These are phyloP conservation scores for Saccharomyces kudriavzevii DNA, from an alignment of 805 yeast species.

Conservation along the genomic window DNA sequence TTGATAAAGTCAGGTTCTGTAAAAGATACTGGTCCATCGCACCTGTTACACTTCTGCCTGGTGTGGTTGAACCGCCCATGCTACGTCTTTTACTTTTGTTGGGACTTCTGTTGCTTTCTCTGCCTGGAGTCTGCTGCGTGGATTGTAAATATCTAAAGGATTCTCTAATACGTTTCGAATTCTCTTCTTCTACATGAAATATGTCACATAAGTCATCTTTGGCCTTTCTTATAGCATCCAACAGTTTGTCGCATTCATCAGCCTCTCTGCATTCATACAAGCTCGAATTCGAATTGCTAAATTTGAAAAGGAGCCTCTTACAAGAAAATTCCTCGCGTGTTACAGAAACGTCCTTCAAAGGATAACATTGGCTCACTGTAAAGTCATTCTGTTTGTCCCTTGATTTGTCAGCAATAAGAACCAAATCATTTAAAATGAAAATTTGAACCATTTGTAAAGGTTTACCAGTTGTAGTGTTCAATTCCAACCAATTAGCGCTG, in stretches of 20 bases:
- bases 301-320: constrained; percentile 15
- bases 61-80: constrained; percentile 12
- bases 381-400: constrained; percentile 34
- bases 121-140: constrained; percentile 29
- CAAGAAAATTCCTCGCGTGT: constrained; percentile 22
- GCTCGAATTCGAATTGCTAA: constrained; percentile 8
- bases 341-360: constrained; percentile 52
- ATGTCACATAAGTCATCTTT: constrained; percentile 52
- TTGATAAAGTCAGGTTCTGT: constrained; percentile 52
- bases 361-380: constrained; percentile 74
- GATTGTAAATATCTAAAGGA: constrained; percentile 36
- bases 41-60: constrained; percentile 9
- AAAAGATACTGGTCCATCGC: constrained; percentile 32
- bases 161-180: constrained; percentile 37
- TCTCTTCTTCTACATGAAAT: constrained; percentile 40
- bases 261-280: constrained; percentile 22
- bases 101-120: constrained; percentile 27
- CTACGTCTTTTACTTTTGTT: constrained; percentile 30
- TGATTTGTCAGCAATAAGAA: constrained; percentile 64
- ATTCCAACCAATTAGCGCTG: constrained; percentile 77
- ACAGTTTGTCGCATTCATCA: constrained; percentile 33
- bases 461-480: constrained; percentile 79
- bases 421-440: constrained; percentile 67
- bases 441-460: constrained; percentile 68
- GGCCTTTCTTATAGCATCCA: constrained; percentile 52